phyloP scores from a whole-genome alignment of 2,329 filamentous ascomycete species.

The Alternaria consortialis region DNA sequence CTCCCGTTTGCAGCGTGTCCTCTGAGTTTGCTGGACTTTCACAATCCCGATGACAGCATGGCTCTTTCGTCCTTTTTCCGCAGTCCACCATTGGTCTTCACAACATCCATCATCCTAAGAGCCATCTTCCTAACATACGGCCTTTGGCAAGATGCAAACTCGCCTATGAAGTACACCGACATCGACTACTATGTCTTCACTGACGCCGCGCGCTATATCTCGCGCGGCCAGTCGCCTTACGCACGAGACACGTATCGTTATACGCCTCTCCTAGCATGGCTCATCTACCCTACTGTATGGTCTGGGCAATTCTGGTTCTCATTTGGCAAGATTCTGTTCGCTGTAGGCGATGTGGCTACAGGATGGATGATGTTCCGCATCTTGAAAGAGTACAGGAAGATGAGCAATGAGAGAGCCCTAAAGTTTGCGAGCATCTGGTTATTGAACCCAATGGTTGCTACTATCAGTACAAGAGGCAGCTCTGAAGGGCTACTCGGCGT shows the following conservation, averaged over 20 bases:
- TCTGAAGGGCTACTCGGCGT: slow-evolving; percentile 90
- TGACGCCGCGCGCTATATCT: slow-evolving; percentile 83
- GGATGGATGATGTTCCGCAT: slow-evolving; percentile 77
- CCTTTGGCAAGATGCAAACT: slow-evolving; percentile 89
- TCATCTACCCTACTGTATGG: slow-evolving; percentile 81
- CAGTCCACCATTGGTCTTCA: slow-evolving; percentile 52
- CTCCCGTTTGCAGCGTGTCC: not conserved
- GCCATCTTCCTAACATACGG: slow-evolving; percentile 82
- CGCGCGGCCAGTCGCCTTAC: slow-evolving; percentile 78
- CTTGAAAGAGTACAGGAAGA: slow-evolving; percentile 52
- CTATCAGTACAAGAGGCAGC: slow-evolving; percentile 93
- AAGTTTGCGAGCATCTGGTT: slow-evolving; percentile 89
- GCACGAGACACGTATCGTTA: slow-evolving; percentile 94
- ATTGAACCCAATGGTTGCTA: slow-evolving; percentile 97
- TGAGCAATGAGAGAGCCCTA: slow-evolving; percentile 63
- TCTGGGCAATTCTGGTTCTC: slow-evolving; percentile 71
- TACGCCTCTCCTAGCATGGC: slow-evolving; percentile 91
- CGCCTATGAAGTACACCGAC: slow-evolving; percentile 95
- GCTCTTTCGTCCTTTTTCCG: slow-evolving; percentile 45
- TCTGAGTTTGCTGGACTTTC: not conserved
- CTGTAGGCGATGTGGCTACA: slow-evolving; percentile 80
- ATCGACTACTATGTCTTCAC: slow-evolving; percentile 99
- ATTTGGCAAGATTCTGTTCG: slow-evolving; percentile 88
- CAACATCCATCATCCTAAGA: slow-evolving; percentile 69
- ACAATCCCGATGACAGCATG: slow-evolving; percentile 23